phyloP scores from a whole-genome alignment of 352 stramenopile species.

The Pythium periplocum region DNA sequence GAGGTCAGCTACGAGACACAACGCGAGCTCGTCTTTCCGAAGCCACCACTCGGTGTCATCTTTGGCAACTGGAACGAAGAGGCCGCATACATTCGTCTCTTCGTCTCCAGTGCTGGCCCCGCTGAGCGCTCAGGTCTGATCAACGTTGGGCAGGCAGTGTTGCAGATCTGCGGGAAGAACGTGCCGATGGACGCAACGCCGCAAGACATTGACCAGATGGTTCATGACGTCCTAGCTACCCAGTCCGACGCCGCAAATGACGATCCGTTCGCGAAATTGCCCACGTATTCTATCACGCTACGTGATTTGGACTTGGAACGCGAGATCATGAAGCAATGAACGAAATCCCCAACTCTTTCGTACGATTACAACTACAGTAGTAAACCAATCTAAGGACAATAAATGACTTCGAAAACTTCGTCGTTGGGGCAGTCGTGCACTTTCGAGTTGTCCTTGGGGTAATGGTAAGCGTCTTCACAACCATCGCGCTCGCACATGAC shows the following conservation, averaged over 20 bases:
- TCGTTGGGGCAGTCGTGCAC: too few species aligned
- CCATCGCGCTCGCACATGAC: too few species aligned
- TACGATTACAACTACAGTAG: too few species aligned
- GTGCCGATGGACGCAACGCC: constrained; percentile 52
- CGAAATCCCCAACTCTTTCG: too few species aligned
- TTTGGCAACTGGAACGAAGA: constrained; percentile 83
- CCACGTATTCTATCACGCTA: constrained; percentile 56
- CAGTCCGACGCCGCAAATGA: constrained; percentile 9
- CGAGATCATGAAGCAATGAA: constrained; percentile 55
- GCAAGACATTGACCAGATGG: constrained; percentile 61
- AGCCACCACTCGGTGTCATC: constrained; percentile 63
- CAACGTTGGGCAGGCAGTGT: constrained; percentile 49
- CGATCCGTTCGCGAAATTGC: not conserved
- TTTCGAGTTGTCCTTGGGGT: too few species aligned
- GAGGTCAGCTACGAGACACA: constrained; percentile 13
- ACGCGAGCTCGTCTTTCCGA: constrained; percentile 62
- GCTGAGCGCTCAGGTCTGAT: constrained; percentile 67
- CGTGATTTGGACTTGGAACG: constrained; percentile 77
- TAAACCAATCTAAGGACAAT: too few species aligned
- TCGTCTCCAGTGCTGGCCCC: constrained; percentile 67
- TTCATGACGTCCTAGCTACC: constrained; percentile 28
- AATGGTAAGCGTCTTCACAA: too few species aligned
- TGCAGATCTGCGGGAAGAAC: constrained; percentile 72
- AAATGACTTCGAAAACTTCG: too few species aligned
- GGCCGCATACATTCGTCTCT: constrained; percentile 72